Conservation (phyloP, 2,329 filamentous ascomycete species). For the Corniculantispora saksenae region DNA sequence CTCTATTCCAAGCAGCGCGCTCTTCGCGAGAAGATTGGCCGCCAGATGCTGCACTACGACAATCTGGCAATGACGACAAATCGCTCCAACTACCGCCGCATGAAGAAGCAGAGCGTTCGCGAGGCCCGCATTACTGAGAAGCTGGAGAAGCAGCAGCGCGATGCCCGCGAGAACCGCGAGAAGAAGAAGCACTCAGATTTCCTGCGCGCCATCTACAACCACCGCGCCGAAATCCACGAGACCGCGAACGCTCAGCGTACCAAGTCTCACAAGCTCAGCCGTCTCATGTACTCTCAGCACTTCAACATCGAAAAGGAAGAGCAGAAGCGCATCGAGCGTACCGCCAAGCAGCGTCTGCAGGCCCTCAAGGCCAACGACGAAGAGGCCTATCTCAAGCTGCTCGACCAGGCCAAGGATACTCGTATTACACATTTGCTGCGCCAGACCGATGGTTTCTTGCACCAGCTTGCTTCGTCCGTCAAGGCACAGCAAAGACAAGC, state of each 20-base stretch:
- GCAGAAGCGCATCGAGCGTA: constrained; percentile 96
- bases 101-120: constrained; percentile 95
- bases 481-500: constrained; percentile 88
- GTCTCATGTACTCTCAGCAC: constrained; percentile 86
- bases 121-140: constrained; percentile 98
- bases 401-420: constrained; percentile 98
- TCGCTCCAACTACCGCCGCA: constrained; percentile 81
- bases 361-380: constrained; percentile 98
- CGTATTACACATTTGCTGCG: constrained; percentile 96
- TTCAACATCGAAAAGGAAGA: constrained; percentile 98
- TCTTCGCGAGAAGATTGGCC: constrained; percentile 81
- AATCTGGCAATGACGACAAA: constrained; percentile 98
- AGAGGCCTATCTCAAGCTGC: constrained; percentile 95
- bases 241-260: constrained; percentile 66
- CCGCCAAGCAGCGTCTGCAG: constrained; percentile 98
- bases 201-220: constrained; percentile 80
- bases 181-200: constrained; percentile 97
- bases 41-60: constrained; percentile 92
- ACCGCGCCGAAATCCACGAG: constrained; percentile 75
- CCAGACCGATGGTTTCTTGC: constrained; percentile 96
- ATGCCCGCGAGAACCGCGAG: constrained; percentile 91
- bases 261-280: constrained; percentile 83
- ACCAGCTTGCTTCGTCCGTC: constrained; percentile 91
- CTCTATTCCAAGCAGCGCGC: constrained; percentile 86
- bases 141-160: constrained; percentile 96